A percentile compares a stretch with the other conserved stretches of the same genome.
phyloP scores from a whole-genome alignment of 1,284 basidiomycete genomes.

The Marasmius fiardii region DNA sequence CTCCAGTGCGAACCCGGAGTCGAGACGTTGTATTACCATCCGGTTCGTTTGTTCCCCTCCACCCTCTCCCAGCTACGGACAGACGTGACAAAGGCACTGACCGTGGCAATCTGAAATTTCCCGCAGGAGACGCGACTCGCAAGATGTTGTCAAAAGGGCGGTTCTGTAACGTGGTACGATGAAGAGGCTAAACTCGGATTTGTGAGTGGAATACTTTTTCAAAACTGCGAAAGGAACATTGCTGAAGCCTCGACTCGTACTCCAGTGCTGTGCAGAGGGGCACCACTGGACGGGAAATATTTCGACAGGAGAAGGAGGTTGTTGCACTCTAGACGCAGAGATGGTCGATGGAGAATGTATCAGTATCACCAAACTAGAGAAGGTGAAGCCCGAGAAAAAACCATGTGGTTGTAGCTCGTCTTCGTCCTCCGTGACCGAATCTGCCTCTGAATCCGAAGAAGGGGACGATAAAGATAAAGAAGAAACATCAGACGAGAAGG shows the following conservation, averaged over 20 bases:
- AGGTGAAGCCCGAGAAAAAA: not conserved
- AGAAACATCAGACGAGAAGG: not conserved
- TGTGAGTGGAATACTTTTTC: not conserved
- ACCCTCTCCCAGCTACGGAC: no score
- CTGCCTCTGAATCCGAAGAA: not conserved
- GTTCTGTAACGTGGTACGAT: conserved; percentile 8
- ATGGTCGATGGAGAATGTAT: conserved; percentile 6
- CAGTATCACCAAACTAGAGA: not conserved
- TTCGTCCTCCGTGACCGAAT: not conserved
- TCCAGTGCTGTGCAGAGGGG: conserved; percentile 5
- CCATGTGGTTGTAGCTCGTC: conserved; percentile 6
- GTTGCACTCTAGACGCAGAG: conserved; percentile 4
- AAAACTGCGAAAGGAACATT: not conserved
- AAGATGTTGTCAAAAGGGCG: conserved; percentile 1
- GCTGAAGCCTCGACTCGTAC: no score
- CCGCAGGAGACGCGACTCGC: conserved; percentile 2
- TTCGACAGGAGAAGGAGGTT: conserved; percentile 6
- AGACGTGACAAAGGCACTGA: not conserved
- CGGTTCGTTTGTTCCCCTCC: not conserved
- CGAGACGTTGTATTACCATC: conserved; percentile 5
- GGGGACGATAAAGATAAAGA: not conserved
- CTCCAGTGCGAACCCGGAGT: not conserved
- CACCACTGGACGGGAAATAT: conserved; percentile 10
- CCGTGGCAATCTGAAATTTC: not conserved
- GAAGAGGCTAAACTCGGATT: conserved; percentile 7